Evolutionary conservation across 306 rosid genomes (phyloP), one percentile per base, ranked within the genome.

Genomic region (Alnus rubra): DNA sequence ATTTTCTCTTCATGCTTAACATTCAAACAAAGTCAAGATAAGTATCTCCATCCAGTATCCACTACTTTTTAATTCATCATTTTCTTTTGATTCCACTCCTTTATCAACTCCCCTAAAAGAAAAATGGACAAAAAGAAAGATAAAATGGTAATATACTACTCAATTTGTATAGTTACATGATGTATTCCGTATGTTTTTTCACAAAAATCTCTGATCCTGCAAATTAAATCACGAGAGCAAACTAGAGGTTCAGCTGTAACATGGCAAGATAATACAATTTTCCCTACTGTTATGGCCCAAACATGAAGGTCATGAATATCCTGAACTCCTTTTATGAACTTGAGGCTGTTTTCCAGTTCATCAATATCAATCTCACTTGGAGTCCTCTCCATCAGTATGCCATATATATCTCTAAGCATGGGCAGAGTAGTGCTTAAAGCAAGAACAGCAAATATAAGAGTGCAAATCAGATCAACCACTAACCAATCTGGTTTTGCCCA

Each of bases 241-340:
- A 79, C 88, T 8, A 81, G 84, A 76, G 89, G 78, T 31, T 95
- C 98, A 2, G 88, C 90, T 9, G 81, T 76, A 28, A 88, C 89
- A 79, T 96, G 99, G 82, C 96, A 93, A 37, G 94, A 90, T 48
- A 96, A 69, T 71, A 93, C 93, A 50, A 31, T 65, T 86, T 93
- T 93, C 19, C 99, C 98, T 13, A 78, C 85, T 1, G 98, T 96
- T 35, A 93, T 84, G 15, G 94, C 89, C 99, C 99, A 93, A 73
- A 96, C 85, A 49, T 96, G 98, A 33, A 96, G 79, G 84, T 96
- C 98, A 67, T 87, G 92, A 80, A 91, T 79, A 33, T 82, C 89
- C 71, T 64, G 84, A 60, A 96, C 98, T 59, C 98, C 99, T 75
- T 87, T 82, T 35, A 96, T 89, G 73, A 82, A 69, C 86, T 78